These are phyloP conservation scores for Trichoderma pleuroti DNA, from an alignment of 2,329 filamentous ascomycete genomes.

Conservation along the genomic window DNA sequence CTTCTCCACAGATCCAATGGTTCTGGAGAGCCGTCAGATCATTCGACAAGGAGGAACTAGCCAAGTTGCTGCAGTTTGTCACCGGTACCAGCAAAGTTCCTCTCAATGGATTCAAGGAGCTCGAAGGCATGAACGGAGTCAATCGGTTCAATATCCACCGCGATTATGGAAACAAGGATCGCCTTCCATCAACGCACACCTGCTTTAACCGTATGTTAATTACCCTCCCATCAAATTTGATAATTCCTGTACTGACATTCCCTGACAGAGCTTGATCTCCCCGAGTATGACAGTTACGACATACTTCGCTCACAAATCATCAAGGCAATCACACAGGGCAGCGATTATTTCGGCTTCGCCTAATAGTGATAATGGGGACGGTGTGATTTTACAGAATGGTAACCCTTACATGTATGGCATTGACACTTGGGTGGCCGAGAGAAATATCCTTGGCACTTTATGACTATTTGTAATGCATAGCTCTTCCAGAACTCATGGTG, in stretches of 20 bases:
- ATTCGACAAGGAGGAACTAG: conserved; percentile 97
- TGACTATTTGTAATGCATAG: conserved; percentile 19
- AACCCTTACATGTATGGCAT: background rate
- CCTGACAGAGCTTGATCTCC: conserved; percentile 82
- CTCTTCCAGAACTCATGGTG: conserved; percentile 15
- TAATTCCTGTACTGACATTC: conserved; percentile 36
- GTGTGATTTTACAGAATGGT: background rate
- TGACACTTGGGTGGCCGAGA: background rate
- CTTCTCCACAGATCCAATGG: conserved; percentile 97
- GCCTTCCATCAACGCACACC: conserved; percentile 92
- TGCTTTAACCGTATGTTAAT: conserved; percentile 93
- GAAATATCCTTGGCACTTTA: background rate
- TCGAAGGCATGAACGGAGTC: conserved; percentile 98
- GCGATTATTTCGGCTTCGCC: conserved; percentile 96
- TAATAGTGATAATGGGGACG: conserved; percentile 43
- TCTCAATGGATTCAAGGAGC: conserved; percentile 96
- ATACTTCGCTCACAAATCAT: conserved; percentile 79
- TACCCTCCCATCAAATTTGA: background rate
- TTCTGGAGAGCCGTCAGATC: conserved; percentile 98
- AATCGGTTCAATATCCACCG: conserved; percentile 98
- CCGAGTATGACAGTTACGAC: conserved; percentile 97
- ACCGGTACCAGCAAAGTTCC: conserved; percentile 98
- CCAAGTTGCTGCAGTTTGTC: conserved; percentile 95
- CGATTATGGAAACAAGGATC: conserved; percentile 94
- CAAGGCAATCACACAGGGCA: conserved; percentile 95